phyloP scores from a whole-genome alignment of 257 asterid genomes.

The Scutellaria barbata region DNA sequence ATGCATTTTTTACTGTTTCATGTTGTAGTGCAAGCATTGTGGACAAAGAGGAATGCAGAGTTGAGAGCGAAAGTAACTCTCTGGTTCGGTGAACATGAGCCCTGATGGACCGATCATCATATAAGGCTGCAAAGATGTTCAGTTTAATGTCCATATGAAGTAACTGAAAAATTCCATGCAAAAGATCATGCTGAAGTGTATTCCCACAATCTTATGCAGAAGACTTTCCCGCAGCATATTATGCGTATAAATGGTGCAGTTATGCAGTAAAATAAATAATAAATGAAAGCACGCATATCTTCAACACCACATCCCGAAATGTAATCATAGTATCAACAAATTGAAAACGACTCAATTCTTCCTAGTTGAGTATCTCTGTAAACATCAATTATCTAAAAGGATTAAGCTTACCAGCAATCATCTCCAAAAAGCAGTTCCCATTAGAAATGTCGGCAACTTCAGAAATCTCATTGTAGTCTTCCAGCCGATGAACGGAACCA shows the following conservation, averaged over 20 bases:
- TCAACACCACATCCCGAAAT: neutral
- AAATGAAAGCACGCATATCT: neutral
- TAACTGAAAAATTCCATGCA: neutral
- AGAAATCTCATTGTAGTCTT: constrained; percentile 84
- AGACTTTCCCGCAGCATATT: constrained; percentile 3
- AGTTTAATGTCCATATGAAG: constrained; percentile 31
- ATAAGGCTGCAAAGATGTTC: constrained; percentile 60
- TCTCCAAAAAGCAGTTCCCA: constrained; percentile 81
- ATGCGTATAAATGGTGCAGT: neutral
- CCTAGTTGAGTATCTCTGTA: neutral
- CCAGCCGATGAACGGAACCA: constrained; percentile 70
- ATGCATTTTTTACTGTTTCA: constrained; percentile 50
- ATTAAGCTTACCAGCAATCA: constrained; percentile 67
- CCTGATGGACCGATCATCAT: constrained; percentile 91
- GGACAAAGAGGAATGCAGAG: constrained; percentile 79
- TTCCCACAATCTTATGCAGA: neutral
- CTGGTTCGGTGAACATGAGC: constrained; percentile 83
- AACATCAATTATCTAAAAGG: constrained; percentile 29
- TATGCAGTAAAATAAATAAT: constrained; percentile 11
- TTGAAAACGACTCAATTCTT: neutral
- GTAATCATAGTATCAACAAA: neutral
- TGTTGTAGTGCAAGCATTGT: constrained; percentile 77
- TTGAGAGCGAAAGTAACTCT: constrained; percentile 76
- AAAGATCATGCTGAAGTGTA: constrained; percentile 1
- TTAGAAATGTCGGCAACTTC: constrained; percentile 84